Conservation (phyloP, 225 moss, liverwort and hornwort genomes). For the Sphagnum tenellum region DNA sequence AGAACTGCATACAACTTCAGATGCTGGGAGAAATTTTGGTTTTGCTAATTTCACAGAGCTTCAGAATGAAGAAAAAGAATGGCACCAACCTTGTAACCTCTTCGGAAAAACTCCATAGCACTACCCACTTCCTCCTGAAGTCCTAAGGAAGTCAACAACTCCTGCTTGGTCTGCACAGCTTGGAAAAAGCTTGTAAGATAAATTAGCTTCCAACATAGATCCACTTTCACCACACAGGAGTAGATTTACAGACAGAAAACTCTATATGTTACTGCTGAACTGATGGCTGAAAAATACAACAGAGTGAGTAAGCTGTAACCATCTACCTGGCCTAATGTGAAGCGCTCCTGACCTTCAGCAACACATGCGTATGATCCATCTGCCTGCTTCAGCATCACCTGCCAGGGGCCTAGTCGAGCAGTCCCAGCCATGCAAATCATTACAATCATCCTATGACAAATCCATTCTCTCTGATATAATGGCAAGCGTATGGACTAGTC, state of each 20-base stretch:
- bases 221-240: too few species aligned
- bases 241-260: too few species aligned
- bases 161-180: conserved; percentile 63
- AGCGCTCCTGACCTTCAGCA: conserved; percentile 64
- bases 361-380: conserved; percentile 91
- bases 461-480: too few species aligned
- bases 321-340: conserved; percentile 56
- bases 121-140: conserved; percentile 82
- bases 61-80: neutral
- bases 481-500: too few species aligned
- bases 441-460: too few species aligned
- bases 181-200: too few species aligned
- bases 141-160: conserved; percentile 69
- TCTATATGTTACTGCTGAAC: too few species aligned
- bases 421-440: neutral
- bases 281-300: neutral
- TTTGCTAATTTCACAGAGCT: too few species aligned
- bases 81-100: conserved; percentile 50
- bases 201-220: too few species aligned
- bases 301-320: neutral
- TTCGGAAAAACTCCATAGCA: conserved; percentile 77
- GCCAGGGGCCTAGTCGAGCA: conserved; percentile 59
- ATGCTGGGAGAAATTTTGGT: too few species aligned
- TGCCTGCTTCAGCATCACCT: conserved; percentile 87
- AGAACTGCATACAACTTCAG: too few species aligned